Conservation (phyloP, 352 stramenopile species). For the Globisporangium polare region DNA sequence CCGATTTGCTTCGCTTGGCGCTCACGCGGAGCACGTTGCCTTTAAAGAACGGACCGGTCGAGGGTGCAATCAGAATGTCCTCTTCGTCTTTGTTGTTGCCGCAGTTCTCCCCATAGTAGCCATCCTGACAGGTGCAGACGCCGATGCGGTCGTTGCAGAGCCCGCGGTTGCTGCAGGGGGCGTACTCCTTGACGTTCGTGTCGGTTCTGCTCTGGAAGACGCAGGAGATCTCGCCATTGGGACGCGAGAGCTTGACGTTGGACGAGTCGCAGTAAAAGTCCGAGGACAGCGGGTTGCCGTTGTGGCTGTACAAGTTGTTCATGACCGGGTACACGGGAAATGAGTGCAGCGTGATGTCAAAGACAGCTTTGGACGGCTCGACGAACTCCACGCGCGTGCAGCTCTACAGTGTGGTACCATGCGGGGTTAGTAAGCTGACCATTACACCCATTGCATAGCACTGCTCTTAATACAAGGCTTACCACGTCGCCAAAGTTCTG, state of each 20-base stretch:
- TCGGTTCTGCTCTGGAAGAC: slow-evolving; percentile 42
- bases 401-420: slow-evolving; percentile 15
- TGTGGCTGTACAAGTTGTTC: slow-evolving; percentile 74
- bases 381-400: slow-evolving; percentile 37
- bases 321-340: slow-evolving; percentile 74
- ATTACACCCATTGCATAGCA: background rate
- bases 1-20: slow-evolving; percentile 34
- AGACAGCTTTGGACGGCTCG: slow-evolving; percentile 26
- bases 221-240: slow-evolving; percentile 24
- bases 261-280: slow-evolving; percentile 60
- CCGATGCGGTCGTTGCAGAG: slow-evolving; percentile 44
- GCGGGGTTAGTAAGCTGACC: background rate
- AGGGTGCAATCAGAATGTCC: slow-evolving; percentile 48
- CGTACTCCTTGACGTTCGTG: slow-evolving; percentile 42
- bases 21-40: slow-evolving; percentile 62
- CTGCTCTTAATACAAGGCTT: slow-evolving; percentile 1
- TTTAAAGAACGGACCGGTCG: slow-evolving; percentile 57
- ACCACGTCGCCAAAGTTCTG: slow-evolving; percentile 65
- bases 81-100: slow-evolving; percentile 61
- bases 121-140: slow-evolving; percentile 55
- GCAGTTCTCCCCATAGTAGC: slow-evolving; percentile 69
- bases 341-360: slow-evolving; percentile 55
- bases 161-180: slow-evolving; percentile 57
- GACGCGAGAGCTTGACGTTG: slow-evolving; percentile 22
- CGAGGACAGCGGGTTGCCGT: slow-evolving; percentile 43